Conservation (phyloP, 371 early-diverging fungal genomes). For the Mycotypha africana region DNA sequence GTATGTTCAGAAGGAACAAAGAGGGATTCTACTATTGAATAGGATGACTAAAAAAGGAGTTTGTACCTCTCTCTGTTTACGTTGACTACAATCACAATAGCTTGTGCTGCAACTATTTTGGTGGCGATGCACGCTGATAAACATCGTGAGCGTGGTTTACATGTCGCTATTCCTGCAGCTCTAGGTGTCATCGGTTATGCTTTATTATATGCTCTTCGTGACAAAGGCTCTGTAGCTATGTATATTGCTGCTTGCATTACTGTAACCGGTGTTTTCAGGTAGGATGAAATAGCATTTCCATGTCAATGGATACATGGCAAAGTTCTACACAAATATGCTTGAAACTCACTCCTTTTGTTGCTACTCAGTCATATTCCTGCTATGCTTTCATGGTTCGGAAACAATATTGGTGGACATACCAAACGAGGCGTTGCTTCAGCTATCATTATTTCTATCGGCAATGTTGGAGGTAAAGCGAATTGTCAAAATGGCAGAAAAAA, state of each 20-base stretch:
- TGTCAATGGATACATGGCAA: too few species aligned
- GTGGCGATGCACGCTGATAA: conserved; percentile 63
- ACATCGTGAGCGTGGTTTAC: conserved; percentile 55
- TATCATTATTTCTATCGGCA: conserved; percentile 57
- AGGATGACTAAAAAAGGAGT: too few species aligned
- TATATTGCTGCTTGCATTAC: conserved; percentile 53
- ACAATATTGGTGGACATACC: conserved; percentile 60
- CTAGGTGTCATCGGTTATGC: conserved; percentile 63
- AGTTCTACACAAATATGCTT: too few species aligned
- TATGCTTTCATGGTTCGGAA: conserved; percentile 59
- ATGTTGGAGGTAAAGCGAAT: conserved; percentile 62
- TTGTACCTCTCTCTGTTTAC: too few species aligned
- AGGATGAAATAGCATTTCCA: too few species aligned
- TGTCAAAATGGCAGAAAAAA: too few species aligned
- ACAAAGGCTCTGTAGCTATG: conserved; percentile 27
- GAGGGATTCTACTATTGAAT: too few species aligned
- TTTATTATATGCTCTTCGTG: conserved; percentile 41
- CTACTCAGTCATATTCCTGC: conserved; percentile 52
- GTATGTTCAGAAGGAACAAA: too few species aligned
- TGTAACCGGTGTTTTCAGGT: conserved; percentile 51
- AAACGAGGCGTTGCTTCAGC: conserved; percentile 61
- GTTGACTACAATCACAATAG: too few species aligned
- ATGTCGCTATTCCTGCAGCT: conserved; percentile 53
- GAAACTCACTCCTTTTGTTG: too few species aligned
- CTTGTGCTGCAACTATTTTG: conserved; percentile 51